Evolutionary conservation across 768 basidiomycete genomes (phyloP).

Genomic region (Trametes villosa): DNA sequence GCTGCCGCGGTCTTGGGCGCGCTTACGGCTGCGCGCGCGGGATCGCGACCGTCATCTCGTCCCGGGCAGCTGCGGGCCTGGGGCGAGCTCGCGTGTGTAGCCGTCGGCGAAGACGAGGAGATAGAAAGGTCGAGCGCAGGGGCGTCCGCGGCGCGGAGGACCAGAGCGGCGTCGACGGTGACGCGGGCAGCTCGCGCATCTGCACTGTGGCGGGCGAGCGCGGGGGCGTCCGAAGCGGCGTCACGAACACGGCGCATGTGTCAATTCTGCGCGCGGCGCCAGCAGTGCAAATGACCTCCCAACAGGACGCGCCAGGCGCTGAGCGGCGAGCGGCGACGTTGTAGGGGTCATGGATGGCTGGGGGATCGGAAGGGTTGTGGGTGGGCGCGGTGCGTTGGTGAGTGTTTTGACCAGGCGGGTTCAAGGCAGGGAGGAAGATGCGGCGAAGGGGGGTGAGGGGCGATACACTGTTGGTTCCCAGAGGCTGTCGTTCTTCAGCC

Average conservation of each 20-base stretch:
- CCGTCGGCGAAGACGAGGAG: constrained; percentile 1
- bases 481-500: no score
- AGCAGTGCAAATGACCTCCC: no score
- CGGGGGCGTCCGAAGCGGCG: constrained; percentile 26
- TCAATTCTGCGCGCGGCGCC: no score
- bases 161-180: constrained; percentile 38
- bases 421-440: no score
- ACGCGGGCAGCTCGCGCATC: constrained; percentile 29
- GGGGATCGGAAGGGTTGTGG: no score
- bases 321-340: no score
- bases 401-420: no score
- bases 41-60: constrained; percentile 21
- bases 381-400: no score
- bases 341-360: no score
- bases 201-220: constrained; percentile 28
- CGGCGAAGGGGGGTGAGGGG: no score
- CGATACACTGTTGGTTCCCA: no score
- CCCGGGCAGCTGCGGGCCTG: constrained; percentile 26
- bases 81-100: constrained; percentile 8
- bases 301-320: no score
- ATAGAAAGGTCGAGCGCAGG: constrained; percentile 42
- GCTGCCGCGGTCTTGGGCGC: constrained; percentile 31
- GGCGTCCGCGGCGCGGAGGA: constrained; percentile 48
- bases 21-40: constrained; percentile 19
- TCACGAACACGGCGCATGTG: constrained; percentile 20